Base-by-base conservation (phyloP, 768 basidiomycete species). In the Phallus indusiatus region DNA sequence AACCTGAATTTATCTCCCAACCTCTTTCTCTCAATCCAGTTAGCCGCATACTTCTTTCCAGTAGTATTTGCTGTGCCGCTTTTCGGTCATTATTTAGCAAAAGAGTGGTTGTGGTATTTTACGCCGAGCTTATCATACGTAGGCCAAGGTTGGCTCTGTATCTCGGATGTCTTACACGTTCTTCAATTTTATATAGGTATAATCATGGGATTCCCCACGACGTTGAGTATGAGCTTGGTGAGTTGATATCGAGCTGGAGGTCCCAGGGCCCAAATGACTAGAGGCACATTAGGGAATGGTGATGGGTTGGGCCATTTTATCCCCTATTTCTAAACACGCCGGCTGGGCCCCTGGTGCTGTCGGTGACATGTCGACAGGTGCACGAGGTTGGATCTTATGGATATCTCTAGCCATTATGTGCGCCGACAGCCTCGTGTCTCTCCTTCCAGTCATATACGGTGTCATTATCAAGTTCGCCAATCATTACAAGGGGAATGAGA, bases 301-400 rank as follows among this genome's bases (percentile, higher is more conserved):
- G n/a, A 84, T 88, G 10, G 95, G 95, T 9, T 98, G 95, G 95
- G 94, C 83, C 4, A 72, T 97, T 20, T 75, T 98, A n/a, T 92
- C 92, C 0, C 95, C 95, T 5, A 67, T 97, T 7, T 81, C 93
- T 6, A 94, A 92, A 66, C 65, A 79, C 50, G 70, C 74, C 0
- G 92, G 90, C 11, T 98, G 95, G 95, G 94, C 95, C 0, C 93
- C 95, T 49, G 95, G 94, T 5, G 84, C 88, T 9, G 92, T 95
- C 5, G 83, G 85, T 1, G 89, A 91, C 64, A 91, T 93, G 80
- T 78, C 85, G 5, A 78, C 79, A 60, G 95, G 95, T 47, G 86
- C 93, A n/a, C 82, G 94, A 54, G 91, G 91, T 35, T 95, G 92
- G 92, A 93, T 95, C 56, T 81, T 98, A n/a, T 98, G 95, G 95